Evolutionary conservation across 2,329 filamentous ascomycete species (phyloP).

Genomic region (Neospermospora avenae): DNA sequence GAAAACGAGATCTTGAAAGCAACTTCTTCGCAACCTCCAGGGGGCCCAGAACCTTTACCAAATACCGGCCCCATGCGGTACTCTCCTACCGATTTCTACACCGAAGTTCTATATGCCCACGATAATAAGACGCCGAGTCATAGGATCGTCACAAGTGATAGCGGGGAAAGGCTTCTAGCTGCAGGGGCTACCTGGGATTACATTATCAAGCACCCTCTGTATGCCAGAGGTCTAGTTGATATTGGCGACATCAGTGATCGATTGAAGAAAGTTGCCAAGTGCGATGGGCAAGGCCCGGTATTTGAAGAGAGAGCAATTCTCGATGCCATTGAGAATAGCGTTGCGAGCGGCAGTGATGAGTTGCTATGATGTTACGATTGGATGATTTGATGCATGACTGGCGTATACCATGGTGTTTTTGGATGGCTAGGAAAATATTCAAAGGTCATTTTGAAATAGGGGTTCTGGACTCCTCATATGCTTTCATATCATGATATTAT

Average conservation of each 20-base stretch:
- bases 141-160: conserved; percentile 63
- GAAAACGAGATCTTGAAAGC: conserved; percentile 92
- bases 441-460: background rate
- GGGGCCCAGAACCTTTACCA: conserved; percentile 35
- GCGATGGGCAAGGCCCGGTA: conserved; percentile 84
- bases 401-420: conserved; percentile 14
- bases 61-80: conserved; percentile 66
- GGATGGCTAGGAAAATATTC: conserved; percentile 7
- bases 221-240: conserved; percentile 74
- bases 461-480: conserved; percentile 5
- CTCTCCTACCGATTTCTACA: conserved; percentile 69
- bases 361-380: conserved; percentile 39
- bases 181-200: conserved; percentile 85
- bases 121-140: conserved; percentile 62
- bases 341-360: conserved; percentile 74
- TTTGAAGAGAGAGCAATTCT: conserved; percentile 76
- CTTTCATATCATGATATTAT: background rate
- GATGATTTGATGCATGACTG: conserved; percentile 3
- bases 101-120: conserved; percentile 58
- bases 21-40: conserved; percentile 55
- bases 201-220: conserved; percentile 77
- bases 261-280: conserved; percentile 71
- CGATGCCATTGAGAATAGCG: conserved; percentile 73
- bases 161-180: conserved; percentile 67
- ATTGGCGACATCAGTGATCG: conserved; percentile 76